Evolutionary conservation across 148 eudicot species (phyloP).

Genomic region (Chenopodium suecicum): DNA sequence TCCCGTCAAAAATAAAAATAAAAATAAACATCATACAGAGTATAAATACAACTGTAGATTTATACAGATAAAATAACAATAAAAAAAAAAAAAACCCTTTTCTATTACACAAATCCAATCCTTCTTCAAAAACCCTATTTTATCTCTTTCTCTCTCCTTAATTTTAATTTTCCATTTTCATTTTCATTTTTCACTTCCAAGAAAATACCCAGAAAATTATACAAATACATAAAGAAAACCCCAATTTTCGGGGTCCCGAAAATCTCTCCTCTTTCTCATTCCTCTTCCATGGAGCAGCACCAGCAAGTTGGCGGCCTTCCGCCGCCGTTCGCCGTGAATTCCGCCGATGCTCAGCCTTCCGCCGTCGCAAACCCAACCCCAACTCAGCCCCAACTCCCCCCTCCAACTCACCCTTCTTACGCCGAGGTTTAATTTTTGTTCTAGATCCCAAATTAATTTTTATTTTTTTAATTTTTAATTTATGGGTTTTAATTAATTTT

Average conservation of each 20-base stretch:
- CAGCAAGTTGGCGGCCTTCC: background rate
- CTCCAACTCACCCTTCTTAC: slow-evolving; percentile 38
- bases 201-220: background rate
- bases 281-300: slow-evolving; percentile 29
- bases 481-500: background rate
- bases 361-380: slow-evolving; percentile 20
- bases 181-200: background rate
- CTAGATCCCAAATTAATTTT: background rate
- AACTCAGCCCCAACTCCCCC: slow-evolving; percentile 8
- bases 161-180: background rate
- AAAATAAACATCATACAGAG: no score
- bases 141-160: background rate
- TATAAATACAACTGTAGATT: no score
- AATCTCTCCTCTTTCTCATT: background rate
- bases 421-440: slow-evolving; percentile 24
- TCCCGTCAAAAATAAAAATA: no score
- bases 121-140: background rate
- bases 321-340: slow-evolving; percentile 4
- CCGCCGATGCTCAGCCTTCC: slow-evolving; percentile 12
- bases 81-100: no score
- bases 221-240: background rate
- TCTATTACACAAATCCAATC: background rate
- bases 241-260: background rate
- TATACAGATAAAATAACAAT: no score
- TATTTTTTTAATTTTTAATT: background rate